Conservation (phyloP, 1,284 basidiomycete species). For the Melanopsichium pennsylvanicum region DNA sequence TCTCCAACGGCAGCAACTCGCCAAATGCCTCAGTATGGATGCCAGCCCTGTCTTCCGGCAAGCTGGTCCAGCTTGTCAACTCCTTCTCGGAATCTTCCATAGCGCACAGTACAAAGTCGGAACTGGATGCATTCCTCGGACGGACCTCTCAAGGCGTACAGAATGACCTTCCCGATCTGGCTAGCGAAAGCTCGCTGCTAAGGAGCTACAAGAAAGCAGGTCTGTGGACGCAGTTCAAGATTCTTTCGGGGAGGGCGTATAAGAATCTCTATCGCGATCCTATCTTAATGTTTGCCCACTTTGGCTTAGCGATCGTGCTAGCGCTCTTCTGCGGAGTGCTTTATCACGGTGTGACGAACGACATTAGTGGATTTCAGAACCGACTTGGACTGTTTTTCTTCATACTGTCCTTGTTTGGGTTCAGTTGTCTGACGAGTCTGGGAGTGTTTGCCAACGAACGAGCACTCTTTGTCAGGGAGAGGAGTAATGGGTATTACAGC, state of each 20-base stretch:
- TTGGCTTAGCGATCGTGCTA: conserved; percentile 80
- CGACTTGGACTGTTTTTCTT: conserved; percentile 91
- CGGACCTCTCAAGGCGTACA: conserved; percentile 37
- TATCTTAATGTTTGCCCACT: conserved; percentile 87
- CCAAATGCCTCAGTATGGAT: too few relatives aligned
- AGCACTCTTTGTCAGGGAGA: conserved; percentile 94
- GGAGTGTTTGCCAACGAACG: conserved; percentile 92
- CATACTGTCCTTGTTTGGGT: conserved; percentile 90
- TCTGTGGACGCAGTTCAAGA: conserved; percentile 87
- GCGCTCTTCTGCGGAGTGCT: conserved; percentile 86
- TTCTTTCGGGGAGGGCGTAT: conserved; percentile 93
- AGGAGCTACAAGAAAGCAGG: conserved; percentile 83
- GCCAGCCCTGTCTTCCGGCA: conserved; percentile 66
- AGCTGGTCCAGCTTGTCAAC: conserved; percentile 78
- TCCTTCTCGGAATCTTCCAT: conserved; percentile 77
- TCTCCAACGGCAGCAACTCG: conserved; percentile 68
- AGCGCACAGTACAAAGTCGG: conserved; percentile 73
- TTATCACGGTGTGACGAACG: conserved; percentile 78
- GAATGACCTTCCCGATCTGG: conserved; percentile 30
- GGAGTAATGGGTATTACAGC: conserved; percentile 95
- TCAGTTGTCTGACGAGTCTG: conserved; percentile 90
- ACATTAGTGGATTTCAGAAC: conserved; percentile 68
- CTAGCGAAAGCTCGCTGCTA: conserved; percentile 69
- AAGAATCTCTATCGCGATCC: conserved; percentile 92
- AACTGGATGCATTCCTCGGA: conserved; percentile 69